A percentile compares a stretch with the other conserved stretches of the same genome.
phyloP scores from a whole-genome alignment of 2,329 filamentous ascomycete species.

The Myotisia sp. region DNA sequence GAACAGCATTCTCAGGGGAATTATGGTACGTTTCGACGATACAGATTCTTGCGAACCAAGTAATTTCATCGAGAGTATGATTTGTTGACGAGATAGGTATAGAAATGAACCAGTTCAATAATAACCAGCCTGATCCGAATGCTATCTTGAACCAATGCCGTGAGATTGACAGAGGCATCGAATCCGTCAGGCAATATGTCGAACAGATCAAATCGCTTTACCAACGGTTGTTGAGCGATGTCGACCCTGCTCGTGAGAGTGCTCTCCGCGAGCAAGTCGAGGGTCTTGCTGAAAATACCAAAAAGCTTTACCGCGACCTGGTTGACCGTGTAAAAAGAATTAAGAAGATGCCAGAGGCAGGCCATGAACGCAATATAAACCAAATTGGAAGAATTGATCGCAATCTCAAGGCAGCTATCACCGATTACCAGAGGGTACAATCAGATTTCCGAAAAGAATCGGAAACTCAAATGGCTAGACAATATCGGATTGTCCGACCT shows the following conservation, averaged over 20 bases:
- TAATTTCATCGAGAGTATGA: constrained; percentile 2
- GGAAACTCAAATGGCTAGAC: constrained; percentile 70
- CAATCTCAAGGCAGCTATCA: constrained; percentile 65
- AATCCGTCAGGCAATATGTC: constrained; percentile 58
- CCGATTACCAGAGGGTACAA: constrained; percentile 68
- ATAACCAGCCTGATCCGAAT: constrained; percentile 46
- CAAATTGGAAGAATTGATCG: constrained; percentile 73
- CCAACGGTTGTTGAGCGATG: constrained; percentile 56
- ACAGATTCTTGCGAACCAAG: constrained; percentile 7
- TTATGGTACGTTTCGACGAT: neutral
- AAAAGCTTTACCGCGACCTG: constrained; percentile 66
- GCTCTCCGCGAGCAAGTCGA: constrained; percentile 58
- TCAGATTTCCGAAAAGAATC: constrained; percentile 65
- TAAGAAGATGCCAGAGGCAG: constrained; percentile 67
- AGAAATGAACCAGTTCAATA: constrained; percentile 32
- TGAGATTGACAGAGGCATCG: constrained; percentile 63
- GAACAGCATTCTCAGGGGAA: constrained; percentile 10
- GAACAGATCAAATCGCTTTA: constrained; percentile 58
- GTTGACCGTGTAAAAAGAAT: constrained; percentile 65
- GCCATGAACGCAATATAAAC: constrained; percentile 55
- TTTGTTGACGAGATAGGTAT: constrained; percentile 11
- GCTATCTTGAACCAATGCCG: constrained; percentile 73
- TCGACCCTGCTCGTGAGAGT: constrained; percentile 55
- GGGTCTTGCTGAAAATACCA: constrained; percentile 59
- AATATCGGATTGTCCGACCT: constrained; percentile 78